A percentile compares a stretch with the other conserved stretches of the same genome.
These are phyloP conservation scores for Suaeda aralocaspica DNA, from an alignment of 148 eudicot genomes.

Conservation along the genomic window DNA sequence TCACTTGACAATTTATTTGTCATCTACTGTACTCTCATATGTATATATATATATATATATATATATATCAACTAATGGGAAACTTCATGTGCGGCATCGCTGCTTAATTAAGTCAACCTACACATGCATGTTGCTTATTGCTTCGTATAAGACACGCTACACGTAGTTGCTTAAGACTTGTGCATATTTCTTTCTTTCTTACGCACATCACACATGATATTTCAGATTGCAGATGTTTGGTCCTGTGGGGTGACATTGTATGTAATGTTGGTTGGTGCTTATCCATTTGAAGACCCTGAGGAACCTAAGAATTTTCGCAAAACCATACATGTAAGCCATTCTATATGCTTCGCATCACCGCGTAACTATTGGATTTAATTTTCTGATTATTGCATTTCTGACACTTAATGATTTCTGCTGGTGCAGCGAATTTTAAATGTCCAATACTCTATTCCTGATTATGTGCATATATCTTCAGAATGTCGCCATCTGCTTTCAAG, in stretches of 20 bases:
- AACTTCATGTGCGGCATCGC: background rate
- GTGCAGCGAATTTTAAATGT: constrained; percentile 88
- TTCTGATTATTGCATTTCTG: constrained; percentile 20
- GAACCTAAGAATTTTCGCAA: constrained; percentile 86
- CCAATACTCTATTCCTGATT: constrained; percentile 88
- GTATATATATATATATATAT: no score
- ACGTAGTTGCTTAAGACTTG: no score
- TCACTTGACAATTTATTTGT: no score
- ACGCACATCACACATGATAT: background rate
- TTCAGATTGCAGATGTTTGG: constrained; percentile 94
- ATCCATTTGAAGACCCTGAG: constrained; percentile 93
- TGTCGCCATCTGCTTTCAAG: constrained; percentile 86
- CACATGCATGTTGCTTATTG: background rate
- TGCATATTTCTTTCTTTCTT: no score
- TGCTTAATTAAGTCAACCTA: no score
- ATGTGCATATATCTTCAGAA: constrained; percentile 84
- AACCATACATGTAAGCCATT: constrained; percentile 64
- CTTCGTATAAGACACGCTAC: background rate
- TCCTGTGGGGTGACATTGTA: constrained; percentile 92
- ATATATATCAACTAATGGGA: background rate
- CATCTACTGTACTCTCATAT: no score
- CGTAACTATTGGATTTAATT: no score
- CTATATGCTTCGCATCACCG: no score
- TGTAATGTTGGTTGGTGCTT: constrained; percentile 92
- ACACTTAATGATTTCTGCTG: constrained; percentile 15